Base-by-base conservation (phyloP, 345 rosid genomes). In the Luvunga scandens region DNA sequence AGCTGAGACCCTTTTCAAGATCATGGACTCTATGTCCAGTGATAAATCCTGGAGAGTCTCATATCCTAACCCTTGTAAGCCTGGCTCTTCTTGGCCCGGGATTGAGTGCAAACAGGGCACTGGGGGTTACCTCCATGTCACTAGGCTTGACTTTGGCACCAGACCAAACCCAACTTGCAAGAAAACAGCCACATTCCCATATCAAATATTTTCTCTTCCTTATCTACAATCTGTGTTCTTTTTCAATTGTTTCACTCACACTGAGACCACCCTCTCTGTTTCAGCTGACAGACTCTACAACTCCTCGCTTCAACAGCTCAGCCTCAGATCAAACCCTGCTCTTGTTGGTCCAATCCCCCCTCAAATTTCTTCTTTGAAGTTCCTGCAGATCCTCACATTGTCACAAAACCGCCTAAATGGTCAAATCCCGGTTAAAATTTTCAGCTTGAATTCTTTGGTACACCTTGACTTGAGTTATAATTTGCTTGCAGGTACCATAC, bases 401-500 rank as follows among this genome's bases (percentile, higher is more conserved):
- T 93, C 98, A 9, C 98, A 90, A 68, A 94, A 93, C 83, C 86
- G 80, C 65, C 89, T 95, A 62, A 78, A 85, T 59, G 97, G 97
- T 33, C 71, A 71, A 27, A 90, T 93, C 75, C 94, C 98, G 0
- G 68, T 63, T 18, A 81, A 53, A 60, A 38, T 93, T 10, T 90
- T 84, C 76, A 76, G 79, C 45, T 34, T 93, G 77, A 80, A 74
- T 27, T 84, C 84, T 16, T 83, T 95, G 56, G 28, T 93, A 12
- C 98, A 90, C 77, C 91, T 95, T 75, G 94, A 93, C 78, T 85
- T 95, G 74, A 91, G 97, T 89, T 93, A 90, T 77, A 93, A 95
- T 82, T 78, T 74, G 81, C 85, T 95, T 31, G 63, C 88, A 0
- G 98, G 98, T 10, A 31, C 76, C 6, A 81, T 95, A 19, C 97